Percentiles rank a stretch among this genome's conserved stretches.
These are phyloP conservation scores for Penicillium waksmanii DNA, from an alignment of 495 filamentous ascomycete species.

Conservation along the genomic window DNA sequence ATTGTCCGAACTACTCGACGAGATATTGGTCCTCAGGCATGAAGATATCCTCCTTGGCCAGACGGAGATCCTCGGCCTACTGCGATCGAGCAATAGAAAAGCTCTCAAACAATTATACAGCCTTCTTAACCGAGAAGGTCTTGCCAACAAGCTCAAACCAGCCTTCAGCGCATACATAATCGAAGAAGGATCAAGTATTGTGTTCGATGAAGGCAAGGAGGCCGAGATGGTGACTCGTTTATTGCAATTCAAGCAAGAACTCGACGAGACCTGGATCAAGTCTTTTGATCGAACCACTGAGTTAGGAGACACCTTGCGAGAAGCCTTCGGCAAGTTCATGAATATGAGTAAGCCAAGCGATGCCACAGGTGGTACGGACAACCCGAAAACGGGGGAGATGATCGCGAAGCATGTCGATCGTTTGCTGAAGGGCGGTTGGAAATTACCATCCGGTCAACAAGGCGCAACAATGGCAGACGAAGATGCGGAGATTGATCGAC, in stretches of 20 bases:
- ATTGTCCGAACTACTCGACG: conserved; percentile 70
- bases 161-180: conserved; percentile 81
- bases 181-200: conserved; percentile 72
- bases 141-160: conserved; percentile 65
- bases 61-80: conserved; percentile 65
- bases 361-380: conserved; percentile 73
- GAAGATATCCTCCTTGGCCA: conserved; percentile 62
- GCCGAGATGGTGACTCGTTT: conserved; percentile 87
- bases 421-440: conserved; percentile 84
- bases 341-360: conserved; percentile 74
- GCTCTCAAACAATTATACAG: conserved; percentile 77
- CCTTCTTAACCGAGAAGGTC: conserved; percentile 66
- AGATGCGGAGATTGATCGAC: conserved; percentile 84
- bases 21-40: conserved; percentile 64
- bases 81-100: conserved; percentile 64
- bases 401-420: conserved; percentile 96
- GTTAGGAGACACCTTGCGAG: conserved; percentile 74
- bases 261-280: conserved; percentile 72
- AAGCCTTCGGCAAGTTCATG: conserved; percentile 87
- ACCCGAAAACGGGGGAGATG: conserved; percentile 96
- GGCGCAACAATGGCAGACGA: conserved; percentile 73
- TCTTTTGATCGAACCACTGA: conserved; percentile 75
- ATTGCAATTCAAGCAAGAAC: conserved; percentile 76
- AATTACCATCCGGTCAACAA: conserved; percentile 59
- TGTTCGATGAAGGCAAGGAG: conserved; percentile 75